These are phyloP conservation scores for Yarrowia sp. DNA, from an alignment of 805 yeast species.

Conservation along the genomic window DNA sequence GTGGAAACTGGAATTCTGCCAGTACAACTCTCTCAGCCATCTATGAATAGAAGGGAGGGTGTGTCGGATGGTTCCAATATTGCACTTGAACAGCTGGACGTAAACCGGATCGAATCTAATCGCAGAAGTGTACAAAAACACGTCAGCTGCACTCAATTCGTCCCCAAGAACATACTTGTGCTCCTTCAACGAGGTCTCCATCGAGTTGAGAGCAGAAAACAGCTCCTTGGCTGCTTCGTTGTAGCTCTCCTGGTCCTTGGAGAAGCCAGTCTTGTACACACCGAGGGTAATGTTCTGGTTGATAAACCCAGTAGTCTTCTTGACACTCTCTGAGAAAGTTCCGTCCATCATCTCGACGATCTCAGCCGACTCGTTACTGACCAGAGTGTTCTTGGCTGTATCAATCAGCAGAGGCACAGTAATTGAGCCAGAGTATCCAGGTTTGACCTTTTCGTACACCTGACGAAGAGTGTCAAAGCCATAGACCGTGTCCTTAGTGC, in stretches of 20 bases:
- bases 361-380: constrained; percentile 87
- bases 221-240: constrained; percentile 62
- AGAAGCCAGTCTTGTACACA: constrained; percentile 89
- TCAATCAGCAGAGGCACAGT: constrained; percentile 97
- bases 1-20: constrained; percentile 64
- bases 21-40: constrained; percentile 81
- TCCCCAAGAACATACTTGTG: constrained; percentile 55
- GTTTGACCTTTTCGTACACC: constrained; percentile 69
- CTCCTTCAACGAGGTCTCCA: constrained; percentile 49
- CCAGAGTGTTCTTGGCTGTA: constrained; percentile 73
- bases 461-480: constrained; percentile 61
- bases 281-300: constrained; percentile 86
- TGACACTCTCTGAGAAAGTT: constrained; percentile 67
- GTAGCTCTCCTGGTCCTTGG: constrained; percentile 77
- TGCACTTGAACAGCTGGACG: constrained; percentile 93
- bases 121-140: constrained; percentile 81
- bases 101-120: constrained; percentile 90
- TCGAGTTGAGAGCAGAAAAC: constrained; percentile 73
- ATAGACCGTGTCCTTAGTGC: constrained; percentile 59
- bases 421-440: constrained; percentile 74
- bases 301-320: constrained; percentile 55
- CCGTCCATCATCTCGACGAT: constrained; percentile 54
- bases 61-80: constrained; percentile 70
- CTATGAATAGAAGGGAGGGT: constrained; percentile 75
- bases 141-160: constrained; percentile 81